Evolutionary conservation across 108 stramenopile species (phyloP).

Genomic region (Cyclotella choctawhatcheeana): DNA sequence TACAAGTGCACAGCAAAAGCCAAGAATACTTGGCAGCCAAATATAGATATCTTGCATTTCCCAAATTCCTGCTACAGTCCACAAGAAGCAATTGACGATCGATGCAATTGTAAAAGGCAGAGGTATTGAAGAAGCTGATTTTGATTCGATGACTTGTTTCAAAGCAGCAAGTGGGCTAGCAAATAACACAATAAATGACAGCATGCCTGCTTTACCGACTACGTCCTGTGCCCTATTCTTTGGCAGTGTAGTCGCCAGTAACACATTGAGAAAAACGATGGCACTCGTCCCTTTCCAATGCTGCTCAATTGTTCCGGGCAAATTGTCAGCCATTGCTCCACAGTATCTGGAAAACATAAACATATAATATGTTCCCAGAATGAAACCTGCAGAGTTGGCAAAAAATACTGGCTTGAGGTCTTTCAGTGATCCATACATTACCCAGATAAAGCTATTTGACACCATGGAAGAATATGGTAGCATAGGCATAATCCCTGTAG

Average conservation of each 20-base stretch:
- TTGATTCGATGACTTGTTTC: constrained; percentile 65
- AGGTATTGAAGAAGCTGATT: constrained; percentile 77
- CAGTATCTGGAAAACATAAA: constrained; percentile 24
- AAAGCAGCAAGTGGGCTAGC: constrained; percentile 72
- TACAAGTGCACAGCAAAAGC: constrained; percentile 66
- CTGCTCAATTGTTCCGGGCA: constrained; percentile 34
- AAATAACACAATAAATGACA: constrained; percentile 72
- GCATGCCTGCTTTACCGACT: constrained; percentile 42
- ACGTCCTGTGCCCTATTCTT: constrained; percentile 26
- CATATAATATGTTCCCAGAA: constrained; percentile 36
- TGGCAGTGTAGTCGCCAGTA: constrained; percentile 3
- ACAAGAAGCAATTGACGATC: constrained; percentile 70
- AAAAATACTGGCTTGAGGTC: constrained; percentile 20
- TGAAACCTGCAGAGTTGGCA: constrained; percentile 26
- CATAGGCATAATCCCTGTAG: constrained; percentile 66
- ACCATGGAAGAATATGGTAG: constrained; percentile 62
- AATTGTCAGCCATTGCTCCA: neutral
- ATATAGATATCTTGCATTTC: constrained; percentile 78
- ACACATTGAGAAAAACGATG: constrained; percentile 26
- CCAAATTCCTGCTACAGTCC: constrained; percentile 69
- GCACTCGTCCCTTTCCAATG: constrained; percentile 28
- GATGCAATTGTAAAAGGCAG: constrained; percentile 84
- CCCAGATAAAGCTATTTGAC: constrained; percentile 48
- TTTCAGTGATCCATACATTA: constrained; percentile 41
- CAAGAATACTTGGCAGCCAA: constrained; percentile 74